Base-by-base conservation (phyloP, 2,329 filamentous ascomycete genomes). In the Eutypa lata region DNA sequence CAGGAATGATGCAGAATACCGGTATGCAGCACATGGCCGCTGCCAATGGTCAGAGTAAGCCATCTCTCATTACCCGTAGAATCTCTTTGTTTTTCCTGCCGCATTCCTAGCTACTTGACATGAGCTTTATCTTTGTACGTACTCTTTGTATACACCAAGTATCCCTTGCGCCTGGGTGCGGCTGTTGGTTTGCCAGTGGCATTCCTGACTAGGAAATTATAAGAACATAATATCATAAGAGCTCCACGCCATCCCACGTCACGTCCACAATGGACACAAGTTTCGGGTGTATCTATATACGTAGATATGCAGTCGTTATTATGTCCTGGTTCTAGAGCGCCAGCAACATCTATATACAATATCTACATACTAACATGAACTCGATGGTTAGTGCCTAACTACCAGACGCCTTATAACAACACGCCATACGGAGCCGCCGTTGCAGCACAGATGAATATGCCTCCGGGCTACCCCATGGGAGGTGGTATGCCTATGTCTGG, bases 1-100 rank as follows among this genome's bases (percentile, higher is more conserved):
- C 74, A 69, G 80, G 76, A 64, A 84, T 86, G 81, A 85, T 86
- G 82, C 82, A 81, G 71, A 83, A 78, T 66, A 69, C 79, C 61
- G 77, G 72, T 65, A 82, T 84, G 79, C 76, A 76, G 58, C 79
- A 80, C 66, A 83, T 84, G 79, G 73, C 74, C 59, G 63, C 58
- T 48, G 70, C 77, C 58, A 84, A 83, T 74, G 79, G 81, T 50
- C 81, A 83, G 67, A 82, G 81, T 84, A 73, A 77, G 81, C 75
- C 57, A 16, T 38, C 35, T 38, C 35, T 14, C 57, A 64, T 57
- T 65, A 59, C 53, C 49, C 54, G 49, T 55, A 48, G 52, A 49
- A 54, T 55, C 55, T 57, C 56, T 55, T 61, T 57, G 54, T 58
- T 49, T 49, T 52, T 52, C 51, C 56, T 49, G 55, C 45, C 52